Evolutionary conservation across 2,329 filamentous ascomycete species (phyloP), one percentile per base, ranked within the genome.

Genomic region (Chalaropsis ovoidea): DNA sequence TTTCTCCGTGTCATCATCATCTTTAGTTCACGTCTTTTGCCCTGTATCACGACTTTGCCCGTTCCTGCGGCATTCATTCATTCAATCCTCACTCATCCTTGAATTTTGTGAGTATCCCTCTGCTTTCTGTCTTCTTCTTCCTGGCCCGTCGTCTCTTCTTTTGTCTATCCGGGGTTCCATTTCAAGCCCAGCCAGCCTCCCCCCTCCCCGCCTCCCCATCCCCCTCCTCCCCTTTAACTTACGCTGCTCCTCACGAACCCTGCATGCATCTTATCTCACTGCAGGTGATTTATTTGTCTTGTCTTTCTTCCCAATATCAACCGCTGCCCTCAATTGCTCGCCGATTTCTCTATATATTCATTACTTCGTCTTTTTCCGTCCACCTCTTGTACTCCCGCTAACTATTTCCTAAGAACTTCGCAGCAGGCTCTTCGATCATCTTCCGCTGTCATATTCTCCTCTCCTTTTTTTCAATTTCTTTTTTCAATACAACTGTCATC

Each of bases 61-160:
- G 15, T 35, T 19, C 8, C 24, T 8, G 22, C 31, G 15, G 24
- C 54, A 39, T 39, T 58, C 54, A 39, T 58, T 58, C 54, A 39
- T 58, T 58, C 27, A 58, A 39, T 56, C 6, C 54, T 35, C 24
- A 58, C 54, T 35, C 24, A 58, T n/a, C 31, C 54, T 39, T 58
- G 54, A 58, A 31, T n/a, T n/a, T 39, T 31, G 54, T 58, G 54
- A 58, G 54, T 58, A 35, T 19, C 54, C 31, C 47, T 39, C 35
- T 39, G 35, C 8, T 7, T 39, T 39, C 35, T 39, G 35, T 39
- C 35, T 39, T 39, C 35, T 8, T 10, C 4, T 39, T 39, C 35
- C 4, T 39, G 35, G 4, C 1, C 35, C 8, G 35, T 39, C 8
- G 35, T 39, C 5, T 39, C 35, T 39, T 39, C 35, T 39, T 39